Percentiles rank a stretch among this genome's conserved stretches.
phyloP scores from a whole-genome alignment of 768 basidiomycete species.

The Lactarius sanguifluus region DNA sequence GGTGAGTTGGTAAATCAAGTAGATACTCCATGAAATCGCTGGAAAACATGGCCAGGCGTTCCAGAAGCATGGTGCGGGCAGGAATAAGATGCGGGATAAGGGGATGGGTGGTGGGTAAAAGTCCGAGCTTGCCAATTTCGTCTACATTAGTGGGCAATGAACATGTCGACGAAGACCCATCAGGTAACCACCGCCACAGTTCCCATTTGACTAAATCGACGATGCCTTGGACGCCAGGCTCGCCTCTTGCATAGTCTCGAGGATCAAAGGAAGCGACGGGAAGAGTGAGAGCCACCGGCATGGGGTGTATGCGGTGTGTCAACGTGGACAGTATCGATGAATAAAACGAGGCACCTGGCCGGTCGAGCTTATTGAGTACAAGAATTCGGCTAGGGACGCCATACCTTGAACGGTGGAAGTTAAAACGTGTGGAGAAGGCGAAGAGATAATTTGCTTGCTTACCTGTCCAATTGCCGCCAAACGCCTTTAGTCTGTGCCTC shows the following conservation, averaged over 20 bases:
- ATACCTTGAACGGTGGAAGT: constrained; percentile 50
- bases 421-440: neutral
- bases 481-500: constrained; percentile 90
- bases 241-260: constrained; percentile 62
- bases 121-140: constrained; percentile 41
- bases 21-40: constrained; percentile 77
- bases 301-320: constrained; percentile 70
- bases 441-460: constrained; percentile 38
- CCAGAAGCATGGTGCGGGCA: constrained; percentile 70
- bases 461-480: constrained; percentile 87
- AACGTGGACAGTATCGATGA: constrained; percentile 72
- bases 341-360: constrained; percentile 78
- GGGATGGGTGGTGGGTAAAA: constrained; percentile 64
- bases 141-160: constrained; percentile 54
- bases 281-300: constrained; percentile 66
- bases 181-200: constrained; percentile 69
- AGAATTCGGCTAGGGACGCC: constrained; percentile 74
- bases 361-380: constrained; percentile 87
- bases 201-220: constrained; percentile 85
- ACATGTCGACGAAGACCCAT: constrained; percentile 43
- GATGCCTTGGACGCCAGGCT: constrained; percentile 82
- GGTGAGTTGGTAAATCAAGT: constrained; percentile 53
- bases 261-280: constrained; percentile 78
- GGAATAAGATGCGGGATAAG: constrained; percentile 61
- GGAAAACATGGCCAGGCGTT: constrained; percentile 77